Base-by-base conservation (phyloP, 441 rosid species). In the Populus hybrid region DNA sequence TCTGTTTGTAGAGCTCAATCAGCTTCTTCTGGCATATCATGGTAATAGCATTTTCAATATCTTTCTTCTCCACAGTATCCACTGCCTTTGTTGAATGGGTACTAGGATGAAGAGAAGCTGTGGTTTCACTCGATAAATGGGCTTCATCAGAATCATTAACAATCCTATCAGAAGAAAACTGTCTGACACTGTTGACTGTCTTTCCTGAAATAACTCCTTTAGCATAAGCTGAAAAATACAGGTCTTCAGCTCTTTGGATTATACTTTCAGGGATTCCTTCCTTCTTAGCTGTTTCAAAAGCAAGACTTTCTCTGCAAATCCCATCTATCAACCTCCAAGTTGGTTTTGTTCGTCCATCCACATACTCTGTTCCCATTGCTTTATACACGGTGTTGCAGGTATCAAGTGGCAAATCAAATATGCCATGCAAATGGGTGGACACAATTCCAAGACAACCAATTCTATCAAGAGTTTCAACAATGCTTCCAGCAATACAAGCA, bases 401-500 rank as follows among this genome's bases (percentile, higher is more conserved):
- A 69, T 78, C 69, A 72, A 97, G 93, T n/a, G 97, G 98, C 81
- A 97, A 86, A 70, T 80, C 79, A 77, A 97, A 97, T 69, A 97
- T 82, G 71, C 95, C 97, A 82, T 97, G 99, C 89, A 97, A 87
- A 87, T 97, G 99, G 68, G 98, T 97, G 63, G 99, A 97, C 50
- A 94, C 87, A 76, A 97, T 89, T 73, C 99, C 99, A 82, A 97
- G 84, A 82, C 99, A 97, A 73, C 98, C 95, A 82, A 89, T 89
- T 53, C 82, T 83, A 82, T 94, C 99, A 56, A 97, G 93, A 45
- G 79, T 77, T 87, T 97, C 99, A 45, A 97, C 74, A 74, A 97
- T 90, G 86, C 99, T 91, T 78, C 98, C 99, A 10, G 99, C 99
- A 78, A 97, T 97, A 84, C 99, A 94, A 3, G 98, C 92, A 63